Base-by-base conservation (phyloP, 2,329 filamentous ascomycete species). In the Pseudogymnoascus sp. region DNA sequence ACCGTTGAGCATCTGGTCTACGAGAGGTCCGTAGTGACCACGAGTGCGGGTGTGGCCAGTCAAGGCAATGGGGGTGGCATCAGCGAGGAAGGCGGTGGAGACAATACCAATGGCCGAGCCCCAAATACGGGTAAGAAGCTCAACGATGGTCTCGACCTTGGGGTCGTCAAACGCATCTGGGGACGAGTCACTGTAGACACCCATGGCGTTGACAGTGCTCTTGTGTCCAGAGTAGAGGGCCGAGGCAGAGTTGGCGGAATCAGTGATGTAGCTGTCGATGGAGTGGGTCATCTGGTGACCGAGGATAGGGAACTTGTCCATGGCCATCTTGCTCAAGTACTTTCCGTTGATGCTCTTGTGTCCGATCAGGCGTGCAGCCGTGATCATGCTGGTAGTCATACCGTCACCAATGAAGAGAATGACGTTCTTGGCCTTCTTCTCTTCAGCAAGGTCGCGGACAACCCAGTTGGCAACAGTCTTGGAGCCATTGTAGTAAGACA, bases 221-320 rank as follows among this genome's bases (percentile, higher is more conserved):
- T 94, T 94, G 79, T 94, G 90, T 35, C 91, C 91, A 23, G 84
- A 86, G 77, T 93, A 94, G 16, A 94, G 79, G 14, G 90, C 89
- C 47, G 88, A 90, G 3, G 90, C 90, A 4, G 88, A 91, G 77
- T 94, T 94, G 75, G 91, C 91, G 65, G 87, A 91, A 74, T 94
- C 90, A 38, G 90, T 94, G 72, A 94, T 93, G 80, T 90, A 93
- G 60, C 81, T 86, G 77, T 93, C 90, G 71, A 94, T 84, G 1
- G 89, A 92, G 76, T 93, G 90, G 10, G 90, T 92, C 87, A 94
- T 93, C 76, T 93, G 90, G 74, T 95, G 91, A 18, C 91, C 91
- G 10, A 93, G 73, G n/a, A 92, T 83, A 2, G 91, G 90, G 76
- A 94, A 94, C 71, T 91, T 82, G 77, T 95, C 91, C 79, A 95